Base-by-base conservation (phyloP, 2,329 filamentous ascomycete species). In the Neurospora sp. region DNA sequence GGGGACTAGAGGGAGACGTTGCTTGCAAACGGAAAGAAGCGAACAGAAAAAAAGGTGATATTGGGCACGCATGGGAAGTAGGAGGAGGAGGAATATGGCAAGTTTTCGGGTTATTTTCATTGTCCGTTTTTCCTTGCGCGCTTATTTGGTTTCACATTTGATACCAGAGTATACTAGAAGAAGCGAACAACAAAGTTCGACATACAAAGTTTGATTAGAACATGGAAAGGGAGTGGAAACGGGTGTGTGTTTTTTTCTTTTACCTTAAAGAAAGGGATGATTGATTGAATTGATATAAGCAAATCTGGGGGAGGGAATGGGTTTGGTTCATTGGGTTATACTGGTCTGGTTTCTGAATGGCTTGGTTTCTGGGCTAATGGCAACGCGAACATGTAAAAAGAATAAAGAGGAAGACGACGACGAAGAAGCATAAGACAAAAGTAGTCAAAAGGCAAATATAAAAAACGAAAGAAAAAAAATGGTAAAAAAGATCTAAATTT, bases 391-490 rank as follows among this genome's bases (percentile, higher is more conserved):
- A 62, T 62, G 52, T 62, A 62, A 62, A 62, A 33, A 40, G 66
- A 72, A 65, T 37, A 69, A 66, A 38, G 38, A 33, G 67, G 65
- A 67, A 67, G 69, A 72, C 46, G 43, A 69, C 68, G 52, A 46
- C 57, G 52, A 57, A 37, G 43, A 33, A 66, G 33, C 33, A 68
- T 12, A 68, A 68, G 33, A 62, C 33, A 62, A 62, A 52, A 10
- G 15, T 62, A 62, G 52, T 62, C 28, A 69, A 43, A 68, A 66
- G 66, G 65, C 36, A 66, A 43, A 57, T 46, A 52, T 66, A 43
- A 66, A 38, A 67, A 66, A 69, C 52, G 11, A 70, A 67, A 36
- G 19, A 68, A 71, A 74, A 71, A 71, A 71, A 73, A 69, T 68
- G 68, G 66, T 71, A 68, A 72, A 73, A 73, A 73, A 72, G 28